phyloP scores from a whole-genome alignment of 768 basidiomycete genomes.

The Tricholoma bakamatsutake region DNA sequence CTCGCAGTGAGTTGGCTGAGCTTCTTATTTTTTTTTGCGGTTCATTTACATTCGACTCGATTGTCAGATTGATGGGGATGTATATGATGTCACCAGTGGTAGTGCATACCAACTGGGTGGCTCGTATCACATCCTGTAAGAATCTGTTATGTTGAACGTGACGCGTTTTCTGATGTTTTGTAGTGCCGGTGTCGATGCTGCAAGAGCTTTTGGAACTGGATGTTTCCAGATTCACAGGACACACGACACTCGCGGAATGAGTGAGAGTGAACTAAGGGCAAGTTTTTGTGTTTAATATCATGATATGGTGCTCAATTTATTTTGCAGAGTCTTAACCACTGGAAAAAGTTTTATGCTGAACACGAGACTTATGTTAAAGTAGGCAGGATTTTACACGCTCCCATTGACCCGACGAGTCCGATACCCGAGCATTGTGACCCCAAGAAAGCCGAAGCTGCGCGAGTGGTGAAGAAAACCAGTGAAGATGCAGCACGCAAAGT shows the following conservation, averaged over 20 bases:
- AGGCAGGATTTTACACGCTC: slow-evolving; percentile 68
- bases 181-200: slow-evolving; percentile 82
- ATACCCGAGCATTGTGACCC: slow-evolving; percentile 70
- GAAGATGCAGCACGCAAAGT: slow-evolving; percentile 12
- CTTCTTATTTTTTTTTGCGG: slow-evolving; percentile 6
- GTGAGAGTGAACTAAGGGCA: slow-evolving; percentile 65
- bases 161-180: slow-evolving; percentile 2
- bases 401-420: slow-evolving; percentile 73
- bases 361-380: slow-evolving; percentile 77
- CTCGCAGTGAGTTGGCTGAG: slow-evolving; percentile 55
- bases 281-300: slow-evolving; percentile 6
- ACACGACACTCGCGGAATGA: slow-evolving; percentile 83
- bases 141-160: slow-evolving; percentile 7
- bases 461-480: slow-evolving; percentile 20
- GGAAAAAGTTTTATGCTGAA: slow-evolving; percentile 85
- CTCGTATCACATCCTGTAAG: slow-evolving; percentile 68
- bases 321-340: slow-evolving; percentile 67
- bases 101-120: slow-evolving; percentile 86
- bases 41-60: slow-evolving; percentile 7
- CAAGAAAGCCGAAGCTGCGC: slow-evolving; percentile 40
- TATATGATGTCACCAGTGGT: slow-evolving; percentile 86
- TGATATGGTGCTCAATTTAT: background rate
- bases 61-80: slow-evolving; percentile 79
- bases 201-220: slow-evolving; percentile 87
- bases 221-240: slow-evolving; percentile 90